Percentiles rank a stretch among this genome's conserved stretches.
These are phyloP conservation scores for Crassisporium funariophilum DNA, from an alignment of 768 basidiomycete species.

Conservation along the genomic window DNA sequence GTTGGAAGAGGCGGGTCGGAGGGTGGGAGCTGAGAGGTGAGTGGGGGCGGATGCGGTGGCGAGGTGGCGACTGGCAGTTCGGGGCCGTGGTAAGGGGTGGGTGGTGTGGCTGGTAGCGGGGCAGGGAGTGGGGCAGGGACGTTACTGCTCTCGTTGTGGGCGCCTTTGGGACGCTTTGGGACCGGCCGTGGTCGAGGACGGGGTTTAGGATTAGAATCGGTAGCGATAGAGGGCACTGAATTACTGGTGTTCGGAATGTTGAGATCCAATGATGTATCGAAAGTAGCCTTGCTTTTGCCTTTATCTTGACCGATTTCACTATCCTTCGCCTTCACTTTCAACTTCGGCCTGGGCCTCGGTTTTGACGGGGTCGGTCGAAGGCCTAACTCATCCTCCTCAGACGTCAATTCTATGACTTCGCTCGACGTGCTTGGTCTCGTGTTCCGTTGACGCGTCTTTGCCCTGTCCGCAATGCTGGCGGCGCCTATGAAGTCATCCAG, in stretches of 20 bases:
- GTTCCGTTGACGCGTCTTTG: constrained; percentile 54
- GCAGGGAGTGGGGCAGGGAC: constrained; percentile 2
- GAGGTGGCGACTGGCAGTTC: constrained; percentile 23
- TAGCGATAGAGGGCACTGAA: background rate
- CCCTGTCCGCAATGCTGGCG: constrained; percentile 54
- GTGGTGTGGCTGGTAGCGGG: background rate
- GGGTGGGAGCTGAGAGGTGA: constrained; percentile 31
- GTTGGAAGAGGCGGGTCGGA: constrained; percentile 38
- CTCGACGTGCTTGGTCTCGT: constrained; percentile 19
- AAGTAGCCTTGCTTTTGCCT: too few species aligned
- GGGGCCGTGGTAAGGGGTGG: constrained; percentile 6
- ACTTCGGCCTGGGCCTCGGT: constrained; percentile 24
- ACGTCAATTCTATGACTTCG: constrained; percentile 48
- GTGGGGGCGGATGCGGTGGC: background rate
- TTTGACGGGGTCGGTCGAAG: constrained; percentile 33
- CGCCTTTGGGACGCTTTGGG: constrained; percentile 7
- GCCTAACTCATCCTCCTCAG: constrained; percentile 38
- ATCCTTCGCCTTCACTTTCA: constrained; percentile 22
- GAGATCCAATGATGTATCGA: too few species aligned
- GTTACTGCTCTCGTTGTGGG: background rate
- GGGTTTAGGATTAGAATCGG: constrained; percentile 11
- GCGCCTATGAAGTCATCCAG: constrained; percentile 15
- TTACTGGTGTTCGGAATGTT: background rate
- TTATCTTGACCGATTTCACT: background rate
- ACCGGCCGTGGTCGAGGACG: constrained; percentile 22